phyloP scores from a whole-genome alignment of 352 stramenopile genomes.

The Globisporangium spiculum region DNA sequence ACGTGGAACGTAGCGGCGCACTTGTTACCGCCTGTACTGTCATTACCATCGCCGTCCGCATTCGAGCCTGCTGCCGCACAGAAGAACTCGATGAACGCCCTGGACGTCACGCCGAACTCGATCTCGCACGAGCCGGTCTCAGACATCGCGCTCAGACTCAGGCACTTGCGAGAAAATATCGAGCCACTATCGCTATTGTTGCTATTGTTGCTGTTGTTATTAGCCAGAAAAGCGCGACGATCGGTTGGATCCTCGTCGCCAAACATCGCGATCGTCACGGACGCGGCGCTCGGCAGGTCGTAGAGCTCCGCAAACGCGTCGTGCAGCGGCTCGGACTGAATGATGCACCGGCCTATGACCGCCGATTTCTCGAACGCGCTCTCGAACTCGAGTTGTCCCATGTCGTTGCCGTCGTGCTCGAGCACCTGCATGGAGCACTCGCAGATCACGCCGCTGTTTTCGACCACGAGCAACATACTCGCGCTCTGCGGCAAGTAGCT shows the following conservation, averaged over 20 bases:
- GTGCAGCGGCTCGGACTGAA: constrained; percentile 75
- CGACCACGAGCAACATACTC: constrained; percentile 65
- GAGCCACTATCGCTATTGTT: constrained; percentile 9
- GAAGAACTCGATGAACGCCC: constrained; percentile 82
- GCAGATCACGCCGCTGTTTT: constrained; percentile 82
- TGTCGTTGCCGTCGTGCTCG: constrained; percentile 72
- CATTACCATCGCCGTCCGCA: constrained; percentile 14
- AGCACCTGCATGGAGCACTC: constrained; percentile 83
- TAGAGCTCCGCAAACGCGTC: constrained; percentile 83
- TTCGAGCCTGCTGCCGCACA: constrained; percentile 24
- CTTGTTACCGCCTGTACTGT: constrained; percentile 16
- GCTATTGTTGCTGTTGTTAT: neutral
- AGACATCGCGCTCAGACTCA: constrained; percentile 68
- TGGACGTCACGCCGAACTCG: constrained; percentile 62
- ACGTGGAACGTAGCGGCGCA: constrained; percentile 75
- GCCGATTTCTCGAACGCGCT: constrained; percentile 69
- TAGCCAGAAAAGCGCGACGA: neutral
- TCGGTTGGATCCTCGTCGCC: constrained; percentile 10
- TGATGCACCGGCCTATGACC: constrained; percentile 78
- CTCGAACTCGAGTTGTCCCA: constrained; percentile 74
- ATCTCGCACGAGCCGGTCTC: constrained; percentile 82
- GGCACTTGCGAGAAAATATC: constrained; percentile 22
- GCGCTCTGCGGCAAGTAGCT: constrained; percentile 64
- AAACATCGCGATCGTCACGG: constrained; percentile 74
- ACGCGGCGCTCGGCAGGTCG: constrained; percentile 77